Evolutionary conservation across 768 basidiomycete genomes (phyloP).

Genomic region (Amanita molliuscula): DNA sequence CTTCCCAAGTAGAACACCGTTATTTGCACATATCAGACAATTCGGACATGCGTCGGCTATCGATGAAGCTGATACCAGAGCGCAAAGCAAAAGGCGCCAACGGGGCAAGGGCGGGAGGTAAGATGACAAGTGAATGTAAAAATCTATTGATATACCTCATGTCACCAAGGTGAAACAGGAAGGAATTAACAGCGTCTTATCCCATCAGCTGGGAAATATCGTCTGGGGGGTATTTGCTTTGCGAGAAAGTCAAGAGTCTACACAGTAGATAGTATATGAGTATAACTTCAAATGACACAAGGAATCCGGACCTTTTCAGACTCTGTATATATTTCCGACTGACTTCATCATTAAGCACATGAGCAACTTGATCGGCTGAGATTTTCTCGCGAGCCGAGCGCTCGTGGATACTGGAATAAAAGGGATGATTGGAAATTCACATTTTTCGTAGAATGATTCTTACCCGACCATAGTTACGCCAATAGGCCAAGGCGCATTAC

Average conservation of each 20-base stretch:
- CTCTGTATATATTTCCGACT: slow-evolving; percentile 98
- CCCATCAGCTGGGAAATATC: slow-evolving; percentile 94
- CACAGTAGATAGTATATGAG: slow-evolving; percentile 2
- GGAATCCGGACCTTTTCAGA: slow-evolving; percentile 64
- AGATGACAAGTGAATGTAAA: neutral
- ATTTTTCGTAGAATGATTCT: slow-evolving; percentile 16
- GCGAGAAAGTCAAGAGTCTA: slow-evolving; percentile 90
- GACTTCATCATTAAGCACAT: slow-evolving; percentile 98
- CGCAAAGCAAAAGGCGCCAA: neutral
- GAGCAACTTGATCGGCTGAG: slow-evolving; percentile 92
- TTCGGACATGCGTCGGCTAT: slow-evolving; percentile 59
- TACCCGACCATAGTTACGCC: slow-evolving; percentile 99
- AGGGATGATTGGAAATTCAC: slow-evolving; percentile 1
- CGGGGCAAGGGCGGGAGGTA: neutral
- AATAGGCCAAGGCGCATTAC: slow-evolving; percentile 99
- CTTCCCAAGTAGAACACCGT: slow-evolving; percentile 61
- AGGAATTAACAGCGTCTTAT: slow-evolving; percentile 18
- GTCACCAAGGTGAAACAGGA: neutral
- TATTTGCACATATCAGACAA: slow-evolving; percentile 65
- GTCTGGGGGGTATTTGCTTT: slow-evolving; percentile 91
- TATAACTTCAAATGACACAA: neutral
- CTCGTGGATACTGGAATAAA: slow-evolving; percentile 73
- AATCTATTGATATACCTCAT: neutral
- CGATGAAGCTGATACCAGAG: slow-evolving; percentile 13
- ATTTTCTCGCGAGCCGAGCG: slow-evolving; percentile 98